Percentiles rank a stretch among this genome's conserved stretches.
phyloP scores from a whole-genome alignment of 495 filamentous ascomycete species.

The Neurospora pannonica region DNA sequence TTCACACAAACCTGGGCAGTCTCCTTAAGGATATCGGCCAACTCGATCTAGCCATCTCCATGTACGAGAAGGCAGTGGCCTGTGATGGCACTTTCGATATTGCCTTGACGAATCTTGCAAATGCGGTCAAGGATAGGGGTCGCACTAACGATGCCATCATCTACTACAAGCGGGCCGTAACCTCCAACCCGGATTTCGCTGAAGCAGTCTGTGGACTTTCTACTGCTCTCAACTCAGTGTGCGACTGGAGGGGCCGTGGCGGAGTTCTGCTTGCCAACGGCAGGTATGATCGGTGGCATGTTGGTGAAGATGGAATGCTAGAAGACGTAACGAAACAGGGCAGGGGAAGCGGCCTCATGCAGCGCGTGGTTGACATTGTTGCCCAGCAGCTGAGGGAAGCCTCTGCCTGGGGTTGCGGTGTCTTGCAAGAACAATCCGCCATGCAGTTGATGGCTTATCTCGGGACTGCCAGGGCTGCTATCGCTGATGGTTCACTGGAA shows the following conservation, averaged over 20 bases:
- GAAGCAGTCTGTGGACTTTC: conserved; percentile 95
- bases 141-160: conserved; percentile 82
- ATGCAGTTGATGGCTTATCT: conserved; percentile 41
- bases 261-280: conserved; percentile 66
- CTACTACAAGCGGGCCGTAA: conserved; percentile 87
- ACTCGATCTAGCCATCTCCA: conserved; percentile 79
- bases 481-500: conserved; percentile 19
- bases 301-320: conserved; percentile 78
- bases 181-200: conserved; percentile 87
- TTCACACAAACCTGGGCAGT: conserved; percentile 95
- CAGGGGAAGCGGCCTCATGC: conserved; percentile 73
- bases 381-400: conserved; percentile 84
- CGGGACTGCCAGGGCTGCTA: conserved; percentile 14
- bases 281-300: conserved; percentile 85
- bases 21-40: conserved; percentile 95
- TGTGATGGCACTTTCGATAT: conserved; percentile 95
- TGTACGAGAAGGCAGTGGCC: conserved; percentile 92
- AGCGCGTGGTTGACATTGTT: conserved; percentile 90
- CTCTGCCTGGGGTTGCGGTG: conserved; percentile 73
- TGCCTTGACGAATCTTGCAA: conserved; percentile 91
- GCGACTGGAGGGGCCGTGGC: conserved; percentile 86
- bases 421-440: conserved; percentile 46
- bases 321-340: conserved; percentile 56
- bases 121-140: conserved; percentile 96
- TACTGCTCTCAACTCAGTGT: conserved; percentile 94